phyloP scores from a whole-genome alignment of 2,329 filamentous ascomycete species.

The Fulvia fulva region DNA sequence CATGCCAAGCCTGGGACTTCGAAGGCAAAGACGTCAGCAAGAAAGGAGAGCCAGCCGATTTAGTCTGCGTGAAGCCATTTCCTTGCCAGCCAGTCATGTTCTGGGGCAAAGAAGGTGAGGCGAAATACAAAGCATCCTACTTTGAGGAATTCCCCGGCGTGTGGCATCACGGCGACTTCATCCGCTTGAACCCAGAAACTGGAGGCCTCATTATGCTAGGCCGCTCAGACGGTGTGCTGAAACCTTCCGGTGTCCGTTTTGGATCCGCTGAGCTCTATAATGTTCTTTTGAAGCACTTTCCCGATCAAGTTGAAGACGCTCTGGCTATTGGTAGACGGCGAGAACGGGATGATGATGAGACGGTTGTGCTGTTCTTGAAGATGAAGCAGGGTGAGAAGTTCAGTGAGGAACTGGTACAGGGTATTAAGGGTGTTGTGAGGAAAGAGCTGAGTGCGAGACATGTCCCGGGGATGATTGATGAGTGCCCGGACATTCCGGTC shows the following conservation, averaged over 20 bases:
- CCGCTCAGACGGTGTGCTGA: constrained; percentile 85
- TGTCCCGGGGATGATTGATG: constrained; percentile 78
- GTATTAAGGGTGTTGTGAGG: constrained; percentile 66
- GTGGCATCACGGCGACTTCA: constrained; percentile 96
- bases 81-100: constrained; percentile 89
- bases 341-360: constrained; percentile 72
- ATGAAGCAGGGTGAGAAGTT: constrained; percentile 60
- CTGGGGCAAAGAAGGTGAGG: constrained; percentile 67
- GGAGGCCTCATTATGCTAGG: constrained; percentile 87
- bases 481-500: constrained; percentile 81
- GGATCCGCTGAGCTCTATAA: constrained; percentile 96
- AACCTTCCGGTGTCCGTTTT: constrained; percentile 87
- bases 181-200: constrained; percentile 65
- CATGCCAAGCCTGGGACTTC: constrained; percentile 47
- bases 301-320: constrained; percentile 73
- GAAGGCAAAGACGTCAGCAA: constrained; percentile 56
- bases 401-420: constrained; percentile 54
- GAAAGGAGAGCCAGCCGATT: constrained; percentile 71
- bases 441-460: constrained; percentile 82
- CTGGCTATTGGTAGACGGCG: constrained; percentile 78
- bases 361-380: constrained; percentile 83
- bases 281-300: constrained; percentile 79
- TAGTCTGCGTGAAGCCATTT: constrained; percentile 83
- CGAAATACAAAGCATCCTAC: constrained; percentile 79
- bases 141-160: constrained; percentile 75